Evolutionary conservation across 805 yeast species (phyloP).

Genomic region (Teunomyces atbi): DNA sequence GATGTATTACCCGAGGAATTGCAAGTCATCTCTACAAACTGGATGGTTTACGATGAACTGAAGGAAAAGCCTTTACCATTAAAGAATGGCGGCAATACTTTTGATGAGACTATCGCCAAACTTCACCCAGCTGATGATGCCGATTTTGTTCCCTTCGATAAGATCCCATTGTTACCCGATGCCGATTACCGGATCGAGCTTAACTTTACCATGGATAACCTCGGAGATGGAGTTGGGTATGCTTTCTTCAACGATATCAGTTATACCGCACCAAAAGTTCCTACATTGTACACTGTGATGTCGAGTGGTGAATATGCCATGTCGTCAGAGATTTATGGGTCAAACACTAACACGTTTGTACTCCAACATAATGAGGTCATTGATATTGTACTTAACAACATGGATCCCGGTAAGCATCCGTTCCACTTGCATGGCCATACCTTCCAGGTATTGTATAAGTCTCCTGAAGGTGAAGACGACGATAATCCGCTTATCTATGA

Average conservation of each 20-base stretch:
- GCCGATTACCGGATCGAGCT: conserved; percentile 62
- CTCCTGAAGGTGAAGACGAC: conserved; percentile 50
- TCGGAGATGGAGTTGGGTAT: conserved; percentile 73
- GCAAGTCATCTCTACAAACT: conserved; percentile 53
- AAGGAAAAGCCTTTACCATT: conserved; percentile 27
- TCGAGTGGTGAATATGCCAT: conserved; percentile 51
- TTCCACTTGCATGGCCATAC: conserved; percentile 77
- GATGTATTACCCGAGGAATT: conserved; percentile 65
- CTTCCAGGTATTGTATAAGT: conserved; percentile 61
- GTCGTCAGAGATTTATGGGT: conserved; percentile 67
- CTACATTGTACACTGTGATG: conserved; percentile 63
- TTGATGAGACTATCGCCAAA: conserved; percentile 33
- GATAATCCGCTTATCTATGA: conserved; percentile 53
- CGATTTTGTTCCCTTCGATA: conserved; percentile 62
- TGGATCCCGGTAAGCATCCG: conserved; percentile 77
- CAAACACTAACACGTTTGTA: conserved; percentile 63
- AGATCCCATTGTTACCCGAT: conserved; percentile 49
- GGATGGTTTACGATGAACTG: conserved; percentile 47
- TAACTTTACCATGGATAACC: conserved; percentile 61
- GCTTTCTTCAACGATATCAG: conserved; percentile 73
- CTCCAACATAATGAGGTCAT: conserved; percentile 61
- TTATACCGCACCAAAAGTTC: conserved; percentile 65
- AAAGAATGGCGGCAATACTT: conserved; percentile 29
- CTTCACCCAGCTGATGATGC: conserved; percentile 64
- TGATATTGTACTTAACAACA: conserved; percentile 75